A percentile compares a stretch with the other conserved stretches of the same genome.
Evolutionary conservation across 257 asterid genomes (phyloP).

Genomic region (Solanum pinnatisectum): DNA sequence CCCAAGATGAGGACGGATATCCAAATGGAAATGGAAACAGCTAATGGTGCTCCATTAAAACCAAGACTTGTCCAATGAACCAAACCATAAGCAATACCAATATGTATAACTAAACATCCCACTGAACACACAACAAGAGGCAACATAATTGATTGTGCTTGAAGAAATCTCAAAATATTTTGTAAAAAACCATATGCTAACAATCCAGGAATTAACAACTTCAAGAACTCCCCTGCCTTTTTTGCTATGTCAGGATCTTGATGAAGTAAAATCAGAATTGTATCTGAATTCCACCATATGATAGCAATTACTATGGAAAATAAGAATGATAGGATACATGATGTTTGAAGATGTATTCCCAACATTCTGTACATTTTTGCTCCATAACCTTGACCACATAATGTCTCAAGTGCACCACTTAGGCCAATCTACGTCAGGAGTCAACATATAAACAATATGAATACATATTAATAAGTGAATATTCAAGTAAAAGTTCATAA

Average conservation of each 20-base stretch:
- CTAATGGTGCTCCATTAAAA: constrained; percentile 48
- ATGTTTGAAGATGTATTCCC: not conserved
- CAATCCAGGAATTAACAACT: constrained; percentile 54
- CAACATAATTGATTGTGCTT: constrained; percentile 44
- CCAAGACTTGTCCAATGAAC: constrained; percentile 39
- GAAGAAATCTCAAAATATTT: constrained; percentile 59
- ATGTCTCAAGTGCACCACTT: not conserved
- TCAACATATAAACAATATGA: not conserved
- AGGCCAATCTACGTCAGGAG: not conserved
- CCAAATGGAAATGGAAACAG: constrained; percentile 61
- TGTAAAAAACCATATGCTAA: constrained; percentile 58
- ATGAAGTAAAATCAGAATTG: constrained; percentile 26
- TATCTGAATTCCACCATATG: constrained; percentile 57
- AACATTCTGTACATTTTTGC: not conserved
- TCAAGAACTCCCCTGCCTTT: constrained; percentile 47
- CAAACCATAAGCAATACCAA: constrained; percentile 40
- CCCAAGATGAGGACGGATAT: constrained; percentile 37
- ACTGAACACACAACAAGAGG: constrained; percentile 53
- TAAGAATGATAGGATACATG: constrained; percentile 36
- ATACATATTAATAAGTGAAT: not conserved
- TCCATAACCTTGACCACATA: not conserved
- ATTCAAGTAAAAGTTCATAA: not conserved
- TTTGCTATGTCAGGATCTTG: constrained; percentile 56
- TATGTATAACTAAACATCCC: constrained; percentile 36
- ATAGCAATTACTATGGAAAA: constrained; percentile 26